A percentile compares a stretch with the other conserved stretches of the same genome.
Evolutionary conservation across 306 rosid genomes (phyloP).

Genomic region (Prinsepia uniflora): DNA sequence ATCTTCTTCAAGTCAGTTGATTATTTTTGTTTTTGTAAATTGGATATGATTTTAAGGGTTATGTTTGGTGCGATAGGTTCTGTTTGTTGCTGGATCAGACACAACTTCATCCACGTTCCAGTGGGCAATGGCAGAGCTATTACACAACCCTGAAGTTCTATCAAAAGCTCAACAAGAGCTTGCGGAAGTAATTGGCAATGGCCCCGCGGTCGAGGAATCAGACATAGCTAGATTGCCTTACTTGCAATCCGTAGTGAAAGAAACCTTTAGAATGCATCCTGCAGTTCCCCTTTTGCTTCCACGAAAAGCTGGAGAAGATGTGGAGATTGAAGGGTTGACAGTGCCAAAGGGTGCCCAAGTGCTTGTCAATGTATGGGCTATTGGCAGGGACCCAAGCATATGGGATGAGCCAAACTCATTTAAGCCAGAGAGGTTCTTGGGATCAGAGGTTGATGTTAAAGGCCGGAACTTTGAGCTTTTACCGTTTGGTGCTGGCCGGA

Average conservation of each 20-base stretch:
- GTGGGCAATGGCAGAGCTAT: neutral
- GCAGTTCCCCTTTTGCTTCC: neutral
- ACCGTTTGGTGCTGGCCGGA: slow-evolving; percentile 34
- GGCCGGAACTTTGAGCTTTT: slow-evolving; percentile 34
- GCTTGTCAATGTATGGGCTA: slow-evolving; percentile 18
- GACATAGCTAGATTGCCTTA: slow-evolving; percentile 15
- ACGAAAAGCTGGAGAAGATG: neutral
- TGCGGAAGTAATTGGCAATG: neutral
- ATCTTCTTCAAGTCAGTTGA: too few species aligned
- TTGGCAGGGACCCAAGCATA: slow-evolving; percentile 9
- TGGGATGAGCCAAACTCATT: slow-evolving; percentile 17
- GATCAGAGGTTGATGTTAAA: slow-evolving; percentile 10
- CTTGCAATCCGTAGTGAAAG: slow-evolving; percentile 22
- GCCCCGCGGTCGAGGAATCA: neutral
- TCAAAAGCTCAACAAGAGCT: slow-evolving; percentile 12
- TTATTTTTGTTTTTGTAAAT: too few species aligned
- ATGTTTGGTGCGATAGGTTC: neutral
- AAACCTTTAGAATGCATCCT: slow-evolving; percentile 19
- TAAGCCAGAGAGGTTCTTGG: slow-evolving; percentile 23
- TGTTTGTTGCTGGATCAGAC: slow-evolving; percentile 17
- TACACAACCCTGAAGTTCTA: neutral
- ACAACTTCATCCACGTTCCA: neutral
- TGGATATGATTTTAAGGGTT: too few species aligned
- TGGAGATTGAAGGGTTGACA: neutral
- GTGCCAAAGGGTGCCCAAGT: slow-evolving; percentile 25